These are phyloP conservation scores for Lichtheimia ornata DNA, from an alignment of 371 early-diverging fungal species.

Conservation along the genomic window DNA sequence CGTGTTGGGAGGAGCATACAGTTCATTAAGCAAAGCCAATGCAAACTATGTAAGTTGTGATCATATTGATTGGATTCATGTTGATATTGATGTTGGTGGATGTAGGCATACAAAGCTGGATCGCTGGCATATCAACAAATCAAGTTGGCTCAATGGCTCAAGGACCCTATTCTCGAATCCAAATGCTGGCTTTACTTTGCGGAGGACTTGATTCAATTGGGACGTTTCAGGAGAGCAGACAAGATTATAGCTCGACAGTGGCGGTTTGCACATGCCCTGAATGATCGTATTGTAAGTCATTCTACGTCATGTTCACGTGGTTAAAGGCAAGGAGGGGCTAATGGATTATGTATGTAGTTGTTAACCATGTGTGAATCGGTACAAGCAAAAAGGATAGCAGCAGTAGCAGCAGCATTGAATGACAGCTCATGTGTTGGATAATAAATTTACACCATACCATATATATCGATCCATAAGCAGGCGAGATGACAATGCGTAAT, in stretches of 20 bases:
- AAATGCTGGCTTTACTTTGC: constrained; percentile 62
- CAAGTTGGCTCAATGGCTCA: constrained; percentile 38
- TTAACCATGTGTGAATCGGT: constrained; percentile 20
- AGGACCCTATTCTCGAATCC: constrained; percentile 44
- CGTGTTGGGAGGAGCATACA: constrained; percentile 55
- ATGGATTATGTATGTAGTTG: constrained; percentile 1
- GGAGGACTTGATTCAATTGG: constrained; percentile 49
- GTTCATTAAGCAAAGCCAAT: constrained; percentile 50
- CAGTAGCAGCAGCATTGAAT: too few relatives aligned
- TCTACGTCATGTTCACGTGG: background rate
- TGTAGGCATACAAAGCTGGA: constrained; percentile 48
- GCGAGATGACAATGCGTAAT: too few relatives aligned
- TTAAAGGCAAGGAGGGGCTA: background rate
- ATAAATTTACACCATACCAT: too few relatives aligned
- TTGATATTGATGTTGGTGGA: background rate
- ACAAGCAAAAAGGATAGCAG: constrained; percentile 4
- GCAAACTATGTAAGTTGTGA: constrained; percentile 30
- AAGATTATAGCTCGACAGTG: constrained; percentile 33
- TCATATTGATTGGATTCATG: background rate
- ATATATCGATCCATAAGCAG: too few relatives aligned
- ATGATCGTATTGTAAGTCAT: constrained; percentile 31
- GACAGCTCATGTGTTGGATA: too few relatives aligned
- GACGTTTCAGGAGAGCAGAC: constrained; percentile 30
- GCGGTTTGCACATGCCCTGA: constrained; percentile 16
- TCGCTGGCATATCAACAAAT: constrained; percentile 48